A percentile compares a stretch with the other conserved stretches of the same genome.
Evolutionary conservation across 192 early-diverging fungal species (phyloP).

Genomic region (Anaeromyces robustus): DNA sequence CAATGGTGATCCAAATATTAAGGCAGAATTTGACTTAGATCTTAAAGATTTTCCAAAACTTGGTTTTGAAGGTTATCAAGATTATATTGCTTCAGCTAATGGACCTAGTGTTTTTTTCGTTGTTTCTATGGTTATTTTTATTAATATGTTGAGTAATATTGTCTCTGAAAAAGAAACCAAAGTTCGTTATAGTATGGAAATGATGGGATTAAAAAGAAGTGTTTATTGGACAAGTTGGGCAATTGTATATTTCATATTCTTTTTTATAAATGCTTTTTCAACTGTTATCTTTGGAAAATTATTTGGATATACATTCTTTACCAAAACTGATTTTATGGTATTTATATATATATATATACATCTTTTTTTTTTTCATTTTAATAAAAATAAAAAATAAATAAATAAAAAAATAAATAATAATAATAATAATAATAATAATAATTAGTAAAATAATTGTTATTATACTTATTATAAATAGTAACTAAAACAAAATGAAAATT

Average conservation of each 20-base stretch:
- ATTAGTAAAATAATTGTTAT: too few relatives aligned
- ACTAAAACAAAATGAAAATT: too few relatives aligned
- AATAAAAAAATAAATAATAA: too few relatives aligned
- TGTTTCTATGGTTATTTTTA: constrained; percentile 37
- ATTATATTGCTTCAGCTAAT: constrained; percentile 39
- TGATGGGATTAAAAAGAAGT: constrained; percentile 50
- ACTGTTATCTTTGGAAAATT: neutral
- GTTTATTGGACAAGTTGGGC: too few relatives aligned
- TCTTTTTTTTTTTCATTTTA: too few relatives aligned
- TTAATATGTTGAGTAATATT: constrained; percentile 45
- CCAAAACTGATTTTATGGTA: too few relatives aligned
- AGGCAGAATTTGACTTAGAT: constrained; percentile 15
- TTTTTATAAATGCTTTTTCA: too few relatives aligned
- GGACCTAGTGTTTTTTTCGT: constrained; percentile 36
- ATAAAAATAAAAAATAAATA: too few relatives aligned
- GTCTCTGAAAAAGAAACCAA: constrained; percentile 59
- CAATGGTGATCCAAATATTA: constrained; percentile 5
- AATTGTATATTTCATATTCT: too few relatives aligned
- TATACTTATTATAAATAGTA: too few relatives aligned
- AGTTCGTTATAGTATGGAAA: constrained; percentile 52
- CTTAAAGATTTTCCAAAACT: constrained; percentile 58
- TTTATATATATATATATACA: too few relatives aligned
- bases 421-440: too few relatives aligned
- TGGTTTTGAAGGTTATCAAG: constrained; percentile 24
- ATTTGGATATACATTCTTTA: constrained; percentile 1